A percentile compares a stretch with the other conserved stretches of the same genome.
These are phyloP conservation scores for Trapa incisa DNA, from an alignment of 345 rosid species.

Conservation along the genomic window DNA sequence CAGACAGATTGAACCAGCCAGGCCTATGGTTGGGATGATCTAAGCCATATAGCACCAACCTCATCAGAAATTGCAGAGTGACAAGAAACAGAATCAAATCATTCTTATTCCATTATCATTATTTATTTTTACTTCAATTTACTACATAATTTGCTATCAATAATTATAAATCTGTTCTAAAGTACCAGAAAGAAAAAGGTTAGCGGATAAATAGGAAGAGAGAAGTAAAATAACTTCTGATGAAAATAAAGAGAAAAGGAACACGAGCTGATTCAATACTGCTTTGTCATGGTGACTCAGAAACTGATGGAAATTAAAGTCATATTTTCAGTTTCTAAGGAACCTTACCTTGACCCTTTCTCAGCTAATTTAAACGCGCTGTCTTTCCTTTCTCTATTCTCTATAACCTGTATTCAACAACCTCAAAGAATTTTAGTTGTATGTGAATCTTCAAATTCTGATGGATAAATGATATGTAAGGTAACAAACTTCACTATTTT, in stretches of 20 bases:
- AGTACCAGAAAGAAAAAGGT: too few species aligned
- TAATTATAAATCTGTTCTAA: too few species aligned
- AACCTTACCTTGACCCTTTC: constrained; percentile 17
- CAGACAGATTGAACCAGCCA: too few species aligned
- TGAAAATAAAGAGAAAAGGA: background rate
- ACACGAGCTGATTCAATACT: background rate
- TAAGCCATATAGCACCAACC: background rate
- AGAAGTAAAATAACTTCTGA: background rate
- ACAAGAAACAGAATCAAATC: too few species aligned
- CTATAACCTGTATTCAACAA: constrained; percentile 33
- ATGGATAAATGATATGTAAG: too few species aligned
- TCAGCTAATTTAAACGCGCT: constrained; percentile 16
- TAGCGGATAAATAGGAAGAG: too few species aligned
- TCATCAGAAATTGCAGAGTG: background rate
- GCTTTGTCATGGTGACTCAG: background rate
- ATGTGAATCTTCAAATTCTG: background rate
- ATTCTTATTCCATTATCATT: too few species aligned
- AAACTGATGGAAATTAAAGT: background rate
- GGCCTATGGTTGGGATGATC: too few species aligned
- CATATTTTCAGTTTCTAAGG: background rate
- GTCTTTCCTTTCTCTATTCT: constrained; percentile 15
- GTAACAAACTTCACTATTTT: too few species aligned
- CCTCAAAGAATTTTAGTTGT: constrained; percentile 7
- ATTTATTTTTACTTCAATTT: too few species aligned
- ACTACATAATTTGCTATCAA: too few species aligned